Evolutionary conservation across 495 filamentous ascomycete species (phyloP).

Genomic region (Tetracladium setigerum): DNA sequence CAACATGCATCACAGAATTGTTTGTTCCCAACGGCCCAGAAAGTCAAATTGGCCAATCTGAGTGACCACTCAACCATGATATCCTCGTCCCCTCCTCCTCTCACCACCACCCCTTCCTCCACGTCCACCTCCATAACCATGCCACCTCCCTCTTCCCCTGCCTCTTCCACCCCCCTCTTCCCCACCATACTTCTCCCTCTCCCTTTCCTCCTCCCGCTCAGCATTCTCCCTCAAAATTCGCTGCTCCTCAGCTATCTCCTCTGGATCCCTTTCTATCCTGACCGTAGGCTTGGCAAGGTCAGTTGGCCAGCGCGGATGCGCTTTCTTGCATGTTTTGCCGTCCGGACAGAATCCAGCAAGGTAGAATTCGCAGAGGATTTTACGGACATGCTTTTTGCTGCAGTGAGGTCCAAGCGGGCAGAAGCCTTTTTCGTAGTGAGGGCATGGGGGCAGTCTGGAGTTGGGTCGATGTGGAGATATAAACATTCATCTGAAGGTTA

Average conservation of each 20-base stretch:
- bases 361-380: constrained; percentile 75
- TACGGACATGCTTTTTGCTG: constrained; percentile 74
- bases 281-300: constrained; percentile 58
- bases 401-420: constrained; percentile 84
- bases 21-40: too few species aligned
- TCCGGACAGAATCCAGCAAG: constrained; percentile 93
- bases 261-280: constrained; percentile 17
- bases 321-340: constrained; percentile 64
- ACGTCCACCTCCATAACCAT: constrained; percentile 12
- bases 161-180: constrained; percentile 22
- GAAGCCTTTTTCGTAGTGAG: constrained; percentile 93
- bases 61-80: constrained; percentile 1
- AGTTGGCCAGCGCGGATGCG: constrained; percentile 73
- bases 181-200: constrained; percentile 24
- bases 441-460: constrained; percentile 72
- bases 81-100: constrained; percentile 17
- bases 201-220: constrained; percentile 26
- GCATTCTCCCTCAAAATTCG: constrained; percentile 26
- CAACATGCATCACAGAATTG: too few species aligned
- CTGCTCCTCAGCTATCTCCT: constrained; percentile 22
- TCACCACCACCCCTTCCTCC: constrained; percentile 8
- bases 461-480: constrained; percentile 91
- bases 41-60: too few species aligned
- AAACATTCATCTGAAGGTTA: constrained; percentile 68
- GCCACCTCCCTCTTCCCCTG: constrained; percentile 17